phyloP scores from a whole-genome alignment of 2,329 filamentous ascomycete species.

The Keithomyces neogunnii region DNA sequence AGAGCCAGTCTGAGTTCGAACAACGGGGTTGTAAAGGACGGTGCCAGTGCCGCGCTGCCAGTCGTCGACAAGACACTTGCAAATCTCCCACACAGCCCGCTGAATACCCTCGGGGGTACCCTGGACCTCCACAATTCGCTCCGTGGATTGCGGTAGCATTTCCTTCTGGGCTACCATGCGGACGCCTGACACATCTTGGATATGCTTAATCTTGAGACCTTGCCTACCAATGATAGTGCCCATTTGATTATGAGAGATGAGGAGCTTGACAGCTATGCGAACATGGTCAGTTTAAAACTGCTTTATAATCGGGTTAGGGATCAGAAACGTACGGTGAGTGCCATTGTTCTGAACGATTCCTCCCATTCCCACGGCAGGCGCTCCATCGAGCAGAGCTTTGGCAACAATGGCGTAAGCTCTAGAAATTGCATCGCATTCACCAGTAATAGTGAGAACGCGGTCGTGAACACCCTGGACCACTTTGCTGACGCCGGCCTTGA shows the following conservation, averaged over 20 bases:
- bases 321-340: constrained; percentile 67
- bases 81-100: constrained; percentile 96
- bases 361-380: constrained; percentile 92
- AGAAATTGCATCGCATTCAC: constrained; percentile 77
- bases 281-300: neutral
- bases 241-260: constrained; percentile 99
- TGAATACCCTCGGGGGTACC: constrained; percentile 92
- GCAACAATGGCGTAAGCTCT: constrained; percentile 92
- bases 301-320: too few species aligned
- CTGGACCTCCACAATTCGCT: constrained; percentile 94
- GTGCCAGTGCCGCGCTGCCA: constrained; percentile 96
- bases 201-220: constrained; percentile 98
- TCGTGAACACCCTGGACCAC: constrained; percentile 97
- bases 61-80: constrained; percentile 96
- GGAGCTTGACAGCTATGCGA: constrained; percentile 75
- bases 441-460: constrained; percentile 91
- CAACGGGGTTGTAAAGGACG: constrained; percentile 93
- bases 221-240: constrained; percentile 96
- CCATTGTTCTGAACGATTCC: constrained; percentile 79
- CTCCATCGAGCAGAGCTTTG: constrained; percentile 83
- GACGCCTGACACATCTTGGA: constrained; percentile 91
- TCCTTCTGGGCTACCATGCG: constrained; percentile 99
- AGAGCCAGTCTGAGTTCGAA: constrained; percentile 65
- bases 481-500: constrained; percentile 97
- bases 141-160: constrained; percentile 97